Base-by-base conservation (phyloP, 306 rosid genomes). In the Rubus parviflorus region DNA sequence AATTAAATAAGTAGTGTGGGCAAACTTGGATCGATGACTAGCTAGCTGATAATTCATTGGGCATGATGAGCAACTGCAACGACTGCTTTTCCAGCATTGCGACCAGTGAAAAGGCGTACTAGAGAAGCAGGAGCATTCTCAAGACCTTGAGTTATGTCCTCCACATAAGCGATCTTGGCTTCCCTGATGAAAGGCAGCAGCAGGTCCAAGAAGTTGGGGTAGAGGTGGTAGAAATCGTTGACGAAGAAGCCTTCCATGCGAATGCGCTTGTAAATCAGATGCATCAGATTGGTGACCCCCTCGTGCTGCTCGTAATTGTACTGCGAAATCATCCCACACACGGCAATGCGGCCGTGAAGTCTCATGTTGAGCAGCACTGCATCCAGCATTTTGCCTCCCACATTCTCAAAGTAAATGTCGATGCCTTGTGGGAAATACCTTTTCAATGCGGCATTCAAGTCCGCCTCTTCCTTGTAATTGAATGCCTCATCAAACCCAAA, bases 381-480 rank as follows among this genome's bases (percentile, higher is more conserved):
- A 68, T 68, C 81, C 9, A 77, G 60, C 75, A 68, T 77, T 42
- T 68, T 15, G 3, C 69, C 75, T 20, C 68, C 74, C 1, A 68
- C 75, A 19, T 77, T 68, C 68, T 77, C 80, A 19, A 68, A 77
- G 80, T 77, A 77, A 20, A 77, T 54, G 74, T 77, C 80, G 8
- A 77, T 77, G 58, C 80, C 80, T 46, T 68, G 47, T 10, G 68
- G 80, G 68, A 77, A 70, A 51, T 49, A 68, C 84, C 84, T 75
- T 74, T 75, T 79, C 12, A 83, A 66, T 37, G 87, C 87, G 19
- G 80, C 80, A 69, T 48, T 48, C 64, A 77, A 64, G 17, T 81
- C 78, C 12, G 35, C 68, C 66, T 81, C 85, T 70, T 81, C 87
- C 56, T 81, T 84, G 25, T 84, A 84, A 70, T 84, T 84, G 81